Evolutionary conservation across 2,329 filamentous ascomycete species (phyloP), one percentile per base, ranked within the genome.

Genomic region (Pyrenochaeta sp.): DNA sequence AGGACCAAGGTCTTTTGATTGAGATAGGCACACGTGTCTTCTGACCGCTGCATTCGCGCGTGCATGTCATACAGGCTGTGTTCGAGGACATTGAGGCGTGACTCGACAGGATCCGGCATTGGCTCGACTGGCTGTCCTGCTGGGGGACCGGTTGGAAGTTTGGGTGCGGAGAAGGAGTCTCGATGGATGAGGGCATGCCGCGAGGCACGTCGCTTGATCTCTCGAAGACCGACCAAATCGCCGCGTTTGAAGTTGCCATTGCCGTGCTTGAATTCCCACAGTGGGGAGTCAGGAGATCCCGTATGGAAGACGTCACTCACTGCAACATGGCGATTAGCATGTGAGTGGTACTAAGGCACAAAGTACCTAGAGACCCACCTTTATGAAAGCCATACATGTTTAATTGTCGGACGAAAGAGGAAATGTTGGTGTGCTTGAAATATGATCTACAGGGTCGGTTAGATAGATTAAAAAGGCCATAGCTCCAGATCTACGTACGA

Each of bases 321-420:
- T 97, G 71, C 40, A 22, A 49, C 30, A 57, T 15, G 2, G 13
- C 15, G 10, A 46, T 62, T 32, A 62, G 54, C 50, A 49, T 45
- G 47, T 39, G 42, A 34, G 50, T 27, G 22, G 34, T 19, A 25
- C 30, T n/a, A 48, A n/a, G 36, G 28, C 43, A 45, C 50, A 58
- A 34, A 28, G 9, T 51, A 49, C 32, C 19, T 30, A 22, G 32
- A 52, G 68, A 49, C 64, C 32, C 78, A 96, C 93, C 93, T 91
- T 99, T 99, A 77, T 99, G 95, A 78, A 99, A 99, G 6, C 95
- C 95, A 71, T 99, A 99, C 95, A 99, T 99, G 76, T 99, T 99
- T 50, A 99, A 81, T 80, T 99, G 95, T 48, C 95, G 88, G 49
- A 99, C 95, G 77, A 99, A 99, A 0, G 95, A 98, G 10, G 95